Conservation (phyloP, 2,329 filamentous ascomycete genomes). For the Pseudogymnoascus sp. region DNA sequence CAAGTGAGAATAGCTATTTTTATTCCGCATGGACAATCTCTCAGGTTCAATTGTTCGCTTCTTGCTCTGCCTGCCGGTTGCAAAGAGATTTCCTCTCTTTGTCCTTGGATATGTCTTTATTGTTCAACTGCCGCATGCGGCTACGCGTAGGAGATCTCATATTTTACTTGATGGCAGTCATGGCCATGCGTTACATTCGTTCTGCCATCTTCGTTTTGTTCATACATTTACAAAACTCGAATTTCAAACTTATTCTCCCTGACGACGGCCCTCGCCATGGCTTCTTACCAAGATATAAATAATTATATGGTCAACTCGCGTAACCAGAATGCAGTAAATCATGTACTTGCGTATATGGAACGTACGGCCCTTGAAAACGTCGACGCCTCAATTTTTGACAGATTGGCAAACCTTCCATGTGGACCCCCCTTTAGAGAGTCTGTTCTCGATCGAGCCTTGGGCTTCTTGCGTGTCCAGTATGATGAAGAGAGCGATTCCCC, state of each 20-base stretch:
- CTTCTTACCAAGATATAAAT: not conserved
- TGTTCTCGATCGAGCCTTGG: not conserved
- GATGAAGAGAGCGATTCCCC: not conserved
- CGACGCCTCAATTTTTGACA: not conserved
- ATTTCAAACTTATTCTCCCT: not conserved
- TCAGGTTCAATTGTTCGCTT: not conserved
- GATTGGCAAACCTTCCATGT: not conserved
- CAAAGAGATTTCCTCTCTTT: not conserved
- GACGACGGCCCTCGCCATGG: not conserved
- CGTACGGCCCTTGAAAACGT: not conserved
- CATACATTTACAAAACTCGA: not conserved
- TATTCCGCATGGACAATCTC: not conserved
- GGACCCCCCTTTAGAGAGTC: not conserved
- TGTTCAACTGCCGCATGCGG: slow-evolving; percentile 6
- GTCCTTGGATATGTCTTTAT: slow-evolving; percentile 5
- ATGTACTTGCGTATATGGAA: not conserved
- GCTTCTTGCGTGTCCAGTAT: not conserved
- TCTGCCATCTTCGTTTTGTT: not conserved
- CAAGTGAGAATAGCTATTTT: not conserved
- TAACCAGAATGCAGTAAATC: not conserved
- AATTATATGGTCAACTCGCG: not conserved
- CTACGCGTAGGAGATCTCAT: not conserved
- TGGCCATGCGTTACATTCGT: not conserved
- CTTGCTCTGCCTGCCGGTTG: not conserved
- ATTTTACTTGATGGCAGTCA: slow-evolving; percentile 5